Evolutionary conservation across 176 grass and related monocot genomes (phyloP).

Genomic region (Juncus effusus): DNA sequence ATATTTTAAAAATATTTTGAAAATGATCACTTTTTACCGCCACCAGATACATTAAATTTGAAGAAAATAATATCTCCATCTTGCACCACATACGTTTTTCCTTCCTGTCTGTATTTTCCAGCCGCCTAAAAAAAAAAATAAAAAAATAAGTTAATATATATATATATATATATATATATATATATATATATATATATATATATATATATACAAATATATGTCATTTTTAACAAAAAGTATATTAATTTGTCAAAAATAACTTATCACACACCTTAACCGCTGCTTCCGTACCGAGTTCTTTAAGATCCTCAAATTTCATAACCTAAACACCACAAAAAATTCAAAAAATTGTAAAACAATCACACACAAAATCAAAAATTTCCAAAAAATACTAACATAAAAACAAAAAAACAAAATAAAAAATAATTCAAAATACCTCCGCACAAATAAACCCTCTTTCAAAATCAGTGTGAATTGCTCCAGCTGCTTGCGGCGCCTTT

Average conservation of each 20-base stretch:
- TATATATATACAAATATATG: background rate
- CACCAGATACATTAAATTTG: conserved; percentile 95
- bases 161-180: background rate
- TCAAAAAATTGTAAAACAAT: background rate
- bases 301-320: conserved; percentile 98
- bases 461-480: conserved; percentile 96
- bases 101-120: conserved; percentile 95
- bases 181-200: background rate
- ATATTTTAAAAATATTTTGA: background rate
- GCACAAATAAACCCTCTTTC: conserved; percentile 97
- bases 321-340: conserved; percentile 48
- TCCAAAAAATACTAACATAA: conserved; percentile 3
- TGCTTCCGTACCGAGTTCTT: conserved; percentile 77
- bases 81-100: conserved; percentile 96
- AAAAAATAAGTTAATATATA: conserved; percentile 12
- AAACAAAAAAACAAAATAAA: conserved; percentile 11
- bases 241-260: background rate
- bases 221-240: background rate
- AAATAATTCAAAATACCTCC: conserved; percentile 43
- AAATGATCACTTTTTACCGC: conserved; percentile 79
- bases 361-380: conserved; percentile 15
- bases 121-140: conserved; percentile 48
- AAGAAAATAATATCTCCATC: conserved; percentile 97
- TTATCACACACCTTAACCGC: conserved; percentile 69
- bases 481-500: conserved; percentile 95